These are phyloP conservation scores for Xerocomellus intermedius DNA, from an alignment of 768 basidiomycete genomes.

Conservation along the genomic window DNA sequence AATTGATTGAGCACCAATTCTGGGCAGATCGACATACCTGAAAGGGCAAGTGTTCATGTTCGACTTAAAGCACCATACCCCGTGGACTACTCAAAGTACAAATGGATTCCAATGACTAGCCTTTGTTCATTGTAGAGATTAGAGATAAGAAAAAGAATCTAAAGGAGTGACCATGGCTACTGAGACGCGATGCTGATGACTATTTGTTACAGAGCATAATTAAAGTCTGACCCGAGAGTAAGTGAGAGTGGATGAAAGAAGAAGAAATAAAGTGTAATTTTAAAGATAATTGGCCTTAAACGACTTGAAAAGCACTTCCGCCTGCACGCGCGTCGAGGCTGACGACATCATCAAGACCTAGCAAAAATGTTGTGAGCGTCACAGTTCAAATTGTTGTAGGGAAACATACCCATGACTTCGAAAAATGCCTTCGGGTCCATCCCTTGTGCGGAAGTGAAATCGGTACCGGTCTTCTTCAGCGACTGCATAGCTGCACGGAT, in stretches of 20 bases:
- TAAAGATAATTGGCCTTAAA: constrained; percentile 33
- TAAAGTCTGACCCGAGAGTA: neutral
- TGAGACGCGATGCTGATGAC: constrained; percentile 14
- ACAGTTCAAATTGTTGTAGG: neutral
- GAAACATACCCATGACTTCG: constrained; percentile 63
- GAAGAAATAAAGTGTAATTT: neutral
- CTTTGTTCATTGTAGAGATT: constrained; percentile 23
- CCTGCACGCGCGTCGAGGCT: constrained; percentile 57
- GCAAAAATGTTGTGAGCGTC: neutral
- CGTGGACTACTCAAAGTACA: neutral
- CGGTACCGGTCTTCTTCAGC: constrained; percentile 75
- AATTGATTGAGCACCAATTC: neutral
- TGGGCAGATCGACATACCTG: constrained; percentile 1
- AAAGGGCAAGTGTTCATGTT: constrained; percentile 12
- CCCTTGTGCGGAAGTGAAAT: constrained; percentile 56
- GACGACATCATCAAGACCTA: constrained; percentile 54
- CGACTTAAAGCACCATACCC: neutral
- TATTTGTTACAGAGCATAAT: constrained; percentile 22
- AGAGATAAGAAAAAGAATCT: constrained; percentile 17
- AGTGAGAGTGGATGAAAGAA: neutral
- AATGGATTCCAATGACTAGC: neutral
- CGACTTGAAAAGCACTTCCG: constrained; percentile 53
- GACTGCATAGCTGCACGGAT: constrained; percentile 75
- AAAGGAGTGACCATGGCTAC: constrained; percentile 21
- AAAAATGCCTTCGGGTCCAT: constrained; percentile 82